Evolutionary conservation across 495 filamentous ascomycete genomes (phyloP).

Genomic region (Podospora pseudopauciseta): DNA sequence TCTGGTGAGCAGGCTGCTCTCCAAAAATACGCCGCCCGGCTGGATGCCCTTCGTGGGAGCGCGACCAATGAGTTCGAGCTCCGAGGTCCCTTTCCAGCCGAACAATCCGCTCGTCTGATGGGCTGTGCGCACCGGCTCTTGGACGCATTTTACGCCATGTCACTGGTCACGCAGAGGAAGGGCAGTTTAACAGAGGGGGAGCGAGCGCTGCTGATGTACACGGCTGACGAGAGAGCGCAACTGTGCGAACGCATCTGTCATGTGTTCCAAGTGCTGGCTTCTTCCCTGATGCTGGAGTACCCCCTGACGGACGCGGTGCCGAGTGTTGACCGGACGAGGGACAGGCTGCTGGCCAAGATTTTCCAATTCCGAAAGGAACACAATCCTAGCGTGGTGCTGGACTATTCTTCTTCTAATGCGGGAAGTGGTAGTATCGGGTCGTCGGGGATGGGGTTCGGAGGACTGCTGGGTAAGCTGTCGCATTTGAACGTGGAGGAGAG

Average conservation of each 20-base stretch:
- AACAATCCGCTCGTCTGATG: constrained; percentile 65
- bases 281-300: constrained; percentile 88
- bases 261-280: constrained; percentile 88
- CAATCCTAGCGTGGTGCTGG: constrained; percentile 23
- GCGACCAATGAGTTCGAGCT: constrained; percentile 81
- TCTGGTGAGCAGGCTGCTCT: constrained; percentile 73
- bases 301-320: constrained; percentile 85
- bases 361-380: constrained; percentile 75
- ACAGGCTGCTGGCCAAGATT: constrained; percentile 83
- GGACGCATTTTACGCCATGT: constrained; percentile 93
- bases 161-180: constrained; percentile 81
- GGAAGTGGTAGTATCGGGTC: constrained; percentile 21
- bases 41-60: constrained; percentile 69
- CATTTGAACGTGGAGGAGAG: constrained; percentile 42
- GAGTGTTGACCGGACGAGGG: constrained; percentile 71
- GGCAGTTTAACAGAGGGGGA: constrained; percentile 74
- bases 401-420: constrained; percentile 13
- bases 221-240: constrained; percentile 70
- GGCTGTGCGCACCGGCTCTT: constrained; percentile 76
- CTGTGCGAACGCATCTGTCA: constrained; percentile 86
- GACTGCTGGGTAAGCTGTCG: constrained; percentile 14
- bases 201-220: constrained; percentile 71
- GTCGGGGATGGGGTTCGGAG: constrained; percentile 1
- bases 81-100: constrained; percentile 74
- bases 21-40: constrained; percentile 54